Evolutionary conservation across 108 stramenopile genomes (phyloP).

Genomic region (Pseudonitzschia delicatissima): DNA sequence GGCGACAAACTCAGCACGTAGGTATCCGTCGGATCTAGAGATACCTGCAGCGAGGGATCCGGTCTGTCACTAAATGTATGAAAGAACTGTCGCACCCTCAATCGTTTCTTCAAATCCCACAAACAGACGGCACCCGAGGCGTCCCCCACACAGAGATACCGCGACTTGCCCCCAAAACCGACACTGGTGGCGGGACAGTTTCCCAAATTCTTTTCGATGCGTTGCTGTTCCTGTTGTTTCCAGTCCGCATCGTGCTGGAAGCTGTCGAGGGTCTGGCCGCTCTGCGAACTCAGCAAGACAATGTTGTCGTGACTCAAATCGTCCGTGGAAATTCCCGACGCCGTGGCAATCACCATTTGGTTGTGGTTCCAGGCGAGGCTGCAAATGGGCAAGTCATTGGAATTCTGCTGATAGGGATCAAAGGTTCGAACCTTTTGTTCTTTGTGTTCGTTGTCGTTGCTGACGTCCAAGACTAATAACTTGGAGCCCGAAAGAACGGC

Average conservation of each 20-base stretch:
- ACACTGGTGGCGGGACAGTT: constrained; percentile 21
- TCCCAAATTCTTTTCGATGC: not conserved
- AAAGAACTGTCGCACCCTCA: constrained; percentile 35
- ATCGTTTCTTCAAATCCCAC: constrained; percentile 46
- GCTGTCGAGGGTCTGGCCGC: constrained; percentile 31
- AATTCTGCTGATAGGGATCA: constrained; percentile 21
- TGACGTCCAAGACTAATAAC: constrained; percentile 24
- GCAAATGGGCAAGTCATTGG: constrained; percentile 11
- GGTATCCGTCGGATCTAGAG: constrained; percentile 45
- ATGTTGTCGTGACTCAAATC: constrained; percentile 27
- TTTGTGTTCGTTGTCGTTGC: not conserved
- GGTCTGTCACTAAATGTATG: constrained; percentile 2
- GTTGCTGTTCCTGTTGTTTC: constrained; percentile 1
- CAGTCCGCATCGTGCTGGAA: constrained; percentile 33
- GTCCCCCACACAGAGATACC: constrained; percentile 41
- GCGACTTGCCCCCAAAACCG: constrained; percentile 43
- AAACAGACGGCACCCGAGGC: constrained; percentile 34
- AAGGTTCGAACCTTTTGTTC: not conserved
- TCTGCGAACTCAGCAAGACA: constrained; percentile 17
- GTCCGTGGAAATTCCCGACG: constrained; percentile 27
- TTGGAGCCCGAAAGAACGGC: constrained; percentile 18
- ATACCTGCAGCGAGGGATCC: constrained; percentile 19
- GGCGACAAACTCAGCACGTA: constrained; percentile 27
- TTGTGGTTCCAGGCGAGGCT: constrained; percentile 49
- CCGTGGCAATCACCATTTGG: constrained; percentile 38